phyloP scores from a whole-genome alignment of 176 grass and related monocot genomes.

The Saccharum officinarum region DNA sequence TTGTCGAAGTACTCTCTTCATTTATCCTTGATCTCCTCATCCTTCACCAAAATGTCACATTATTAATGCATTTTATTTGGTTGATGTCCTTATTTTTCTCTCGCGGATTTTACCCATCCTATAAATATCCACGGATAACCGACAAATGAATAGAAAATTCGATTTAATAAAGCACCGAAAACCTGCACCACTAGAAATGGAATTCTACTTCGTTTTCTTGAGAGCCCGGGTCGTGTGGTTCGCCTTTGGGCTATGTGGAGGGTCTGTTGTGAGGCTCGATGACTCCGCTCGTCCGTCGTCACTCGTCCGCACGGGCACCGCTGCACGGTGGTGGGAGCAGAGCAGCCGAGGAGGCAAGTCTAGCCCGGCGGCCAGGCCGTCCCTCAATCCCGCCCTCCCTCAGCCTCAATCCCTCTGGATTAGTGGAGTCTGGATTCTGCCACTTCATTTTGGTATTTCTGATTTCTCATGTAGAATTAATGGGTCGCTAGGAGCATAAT shows the following conservation, averaged over 20 bases:
- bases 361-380: background rate
- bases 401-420: background rate
- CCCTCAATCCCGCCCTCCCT: background rate
- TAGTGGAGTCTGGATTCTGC: background rate
- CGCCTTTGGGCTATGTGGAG: too few species aligned
- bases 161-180: background rate
- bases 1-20: too few species aligned
- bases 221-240: background rate
- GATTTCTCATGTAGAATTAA: background rate
- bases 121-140: too few species aligned
- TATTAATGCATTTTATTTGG: too few species aligned
- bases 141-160: background rate
- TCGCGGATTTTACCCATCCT: too few species aligned
- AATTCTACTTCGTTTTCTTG: background rate
- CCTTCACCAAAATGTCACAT: too few species aligned
- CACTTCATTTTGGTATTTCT: background rate
- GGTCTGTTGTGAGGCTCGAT: background rate
- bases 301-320: background rate
- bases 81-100: too few species aligned
- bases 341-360: background rate
- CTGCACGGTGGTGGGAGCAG: background rate
- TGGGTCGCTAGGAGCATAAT: background rate
- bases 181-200: background rate
- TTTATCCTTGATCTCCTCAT: too few species aligned
- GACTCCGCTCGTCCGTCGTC: background rate